A percentile compares a stretch with the other conserved stretches of the same genome.
Evolutionary conservation across 2,329 filamentous ascomycete genomes (phyloP).

Genomic region (Pyrenochaeta sp.): DNA sequence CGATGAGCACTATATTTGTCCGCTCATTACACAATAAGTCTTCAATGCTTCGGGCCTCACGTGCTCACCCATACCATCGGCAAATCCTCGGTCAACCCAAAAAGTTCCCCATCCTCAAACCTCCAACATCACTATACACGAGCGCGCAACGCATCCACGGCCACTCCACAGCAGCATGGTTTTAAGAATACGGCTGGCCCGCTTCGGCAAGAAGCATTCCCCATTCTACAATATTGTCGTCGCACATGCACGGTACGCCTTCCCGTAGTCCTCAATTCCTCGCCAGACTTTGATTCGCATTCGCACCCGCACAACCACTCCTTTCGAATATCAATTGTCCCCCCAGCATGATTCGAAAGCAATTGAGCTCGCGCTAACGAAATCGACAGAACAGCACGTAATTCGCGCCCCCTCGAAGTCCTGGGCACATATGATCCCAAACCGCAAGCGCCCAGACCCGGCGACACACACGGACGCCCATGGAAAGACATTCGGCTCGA

Average conservation of each 20-base stretch:
- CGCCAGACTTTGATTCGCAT: too few relatives aligned
- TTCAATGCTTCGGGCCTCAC: constrained; percentile 9
- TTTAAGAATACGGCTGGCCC: constrained; percentile 89
- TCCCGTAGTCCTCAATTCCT: background rate
- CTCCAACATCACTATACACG: constrained; percentile 1
- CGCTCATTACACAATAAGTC: too few relatives aligned
- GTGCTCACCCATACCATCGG: constrained; percentile 11
- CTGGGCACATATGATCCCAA: constrained; percentile 73
- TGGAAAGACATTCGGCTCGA: constrained; percentile 95
- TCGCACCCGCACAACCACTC: background rate
- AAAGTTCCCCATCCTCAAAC: constrained; percentile 19
- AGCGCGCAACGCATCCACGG: background rate
- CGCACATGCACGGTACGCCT: constrained; percentile 82
- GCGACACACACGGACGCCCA: constrained; percentile 65
- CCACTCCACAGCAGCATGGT: constrained; percentile 71
- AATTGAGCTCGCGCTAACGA: background rate
- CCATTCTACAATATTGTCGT: constrained; percentile 99
- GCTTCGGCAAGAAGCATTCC: constrained; percentile 87
- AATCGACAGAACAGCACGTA: constrained; percentile 75
- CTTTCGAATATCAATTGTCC: background rate
- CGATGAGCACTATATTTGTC: too few relatives aligned
- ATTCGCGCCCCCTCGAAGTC: constrained; percentile 91
- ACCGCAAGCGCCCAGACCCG: constrained; percentile 61
- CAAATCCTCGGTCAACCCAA: constrained; percentile 20
- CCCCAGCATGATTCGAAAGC: too few relatives aligned